phyloP scores from a whole-genome alignment of 2,329 filamentous ascomycete genomes.

The Aspergillus nomiae region DNA sequence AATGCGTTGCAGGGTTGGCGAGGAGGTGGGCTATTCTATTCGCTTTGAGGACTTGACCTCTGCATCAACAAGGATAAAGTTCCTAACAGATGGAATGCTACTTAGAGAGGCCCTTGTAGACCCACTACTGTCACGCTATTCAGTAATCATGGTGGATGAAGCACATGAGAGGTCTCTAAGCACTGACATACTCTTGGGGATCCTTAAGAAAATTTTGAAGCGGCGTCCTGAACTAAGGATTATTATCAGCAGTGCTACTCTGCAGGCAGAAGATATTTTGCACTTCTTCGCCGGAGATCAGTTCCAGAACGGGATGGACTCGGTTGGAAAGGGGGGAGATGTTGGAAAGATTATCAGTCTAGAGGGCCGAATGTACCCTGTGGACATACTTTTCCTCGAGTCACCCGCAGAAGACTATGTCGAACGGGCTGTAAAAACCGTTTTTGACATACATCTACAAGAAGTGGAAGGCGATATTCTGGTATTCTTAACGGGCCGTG shows the following conservation, averaged over 20 bases:
- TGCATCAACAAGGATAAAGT: constrained; percentile 83
- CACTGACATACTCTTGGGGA: constrained; percentile 84
- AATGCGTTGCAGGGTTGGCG: constrained; percentile 79
- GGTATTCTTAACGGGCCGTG: constrained; percentile 86
- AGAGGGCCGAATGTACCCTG: constrained; percentile 84
- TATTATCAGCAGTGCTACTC: constrained; percentile 88
- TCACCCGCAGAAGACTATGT: constrained; percentile 82
- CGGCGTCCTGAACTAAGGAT: constrained; percentile 80
- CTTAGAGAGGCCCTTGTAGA: constrained; percentile 92
- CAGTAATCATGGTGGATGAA: constrained; percentile 96
- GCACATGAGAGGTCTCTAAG: constrained; percentile 92
- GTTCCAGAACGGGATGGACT: constrained; percentile 37
- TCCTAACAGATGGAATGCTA: constrained; percentile 89
- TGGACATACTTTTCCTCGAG: constrained; percentile 81
- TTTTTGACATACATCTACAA: constrained; percentile 82
- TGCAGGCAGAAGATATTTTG: constrained; percentile 85
- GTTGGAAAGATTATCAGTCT: constrained; percentile 74
- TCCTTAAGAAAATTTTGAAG: constrained; percentile 86
- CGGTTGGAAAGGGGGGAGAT: constrained; percentile 40
- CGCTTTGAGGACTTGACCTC: constrained; percentile 90
- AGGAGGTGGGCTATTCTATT: constrained; percentile 92
- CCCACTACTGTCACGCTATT: constrained; percentile 85
- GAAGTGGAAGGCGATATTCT: constrained; percentile 85
- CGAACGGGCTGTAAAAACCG: constrained; percentile 76
- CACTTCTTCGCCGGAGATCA: constrained; percentile 68